Evolutionary conservation across 805 yeast genomes (phyloP).

Genomic region (Cyberlindnera meyerae): DNA sequence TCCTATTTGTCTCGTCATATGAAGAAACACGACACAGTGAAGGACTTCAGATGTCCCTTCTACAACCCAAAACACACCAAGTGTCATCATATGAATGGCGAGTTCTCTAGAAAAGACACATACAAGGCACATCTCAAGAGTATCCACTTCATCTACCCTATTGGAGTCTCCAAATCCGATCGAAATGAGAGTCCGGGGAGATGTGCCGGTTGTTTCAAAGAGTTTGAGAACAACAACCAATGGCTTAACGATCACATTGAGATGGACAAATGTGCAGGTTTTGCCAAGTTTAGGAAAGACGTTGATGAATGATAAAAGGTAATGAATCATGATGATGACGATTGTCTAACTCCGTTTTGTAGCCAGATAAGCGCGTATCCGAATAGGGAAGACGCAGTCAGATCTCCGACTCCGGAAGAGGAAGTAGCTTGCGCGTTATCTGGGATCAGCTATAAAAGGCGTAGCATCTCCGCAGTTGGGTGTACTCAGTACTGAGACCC

Average conservation of each 20-base stretch:
- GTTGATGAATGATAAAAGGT: not conserved
- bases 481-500: too few species aligned
- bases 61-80: slow-evolving; percentile 34
- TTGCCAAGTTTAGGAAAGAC: slow-evolving; percentile 12
- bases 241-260: slow-evolving; percentile 69
- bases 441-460: too few species aligned
- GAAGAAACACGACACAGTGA: slow-evolving; percentile 71
- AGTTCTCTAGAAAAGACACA: slow-evolving; percentile 74
- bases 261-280: slow-evolving; percentile 42
- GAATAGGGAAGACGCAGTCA: too few species aligned
- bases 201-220: slow-evolving; percentile 62
- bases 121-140: slow-evolving; percentile 75
- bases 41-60: slow-evolving; percentile 80
- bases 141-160: slow-evolving; percentile 71
- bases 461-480: too few species aligned
- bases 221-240: slow-evolving; percentile 54
- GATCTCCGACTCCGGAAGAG: too few species aligned
- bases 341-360: too few species aligned
- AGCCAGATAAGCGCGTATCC: too few species aligned
- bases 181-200: slow-evolving; percentile 54
- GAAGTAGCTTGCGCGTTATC: too few species aligned
- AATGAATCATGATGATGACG: too few species aligned
- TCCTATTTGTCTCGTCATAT: slow-evolving; percentile 81
- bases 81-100: slow-evolving; percentile 65
- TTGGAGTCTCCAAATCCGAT: slow-evolving; percentile 62